These are phyloP conservation scores for Jackrogersella multiformis DNA, from an alignment of 495 filamentous ascomycete genomes.

Conservation along the genomic window DNA sequence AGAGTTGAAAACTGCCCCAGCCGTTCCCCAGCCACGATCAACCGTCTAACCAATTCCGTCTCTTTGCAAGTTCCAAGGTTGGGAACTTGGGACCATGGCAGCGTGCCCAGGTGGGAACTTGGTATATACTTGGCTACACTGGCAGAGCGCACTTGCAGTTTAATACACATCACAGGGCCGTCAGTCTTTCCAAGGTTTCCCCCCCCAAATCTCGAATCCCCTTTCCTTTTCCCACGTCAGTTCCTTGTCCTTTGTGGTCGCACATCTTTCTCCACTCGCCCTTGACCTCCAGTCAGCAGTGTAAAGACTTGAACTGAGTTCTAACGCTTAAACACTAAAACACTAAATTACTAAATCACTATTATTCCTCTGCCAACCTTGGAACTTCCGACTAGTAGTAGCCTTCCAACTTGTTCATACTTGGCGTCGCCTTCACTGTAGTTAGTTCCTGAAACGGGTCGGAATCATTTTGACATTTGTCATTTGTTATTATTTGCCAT, in stretches of 20 bases:
- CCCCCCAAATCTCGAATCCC: constrained; percentile 26
- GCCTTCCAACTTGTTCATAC: constrained; percentile 28
- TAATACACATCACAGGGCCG: constrained; percentile 27
- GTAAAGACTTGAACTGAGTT: constrained; percentile 29
- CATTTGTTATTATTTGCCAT: no score
- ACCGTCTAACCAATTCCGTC: constrained; percentile 26
- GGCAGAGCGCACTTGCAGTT: not conserved
- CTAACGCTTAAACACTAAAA: constrained; percentile 25
- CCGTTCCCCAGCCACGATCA: constrained; percentile 30
- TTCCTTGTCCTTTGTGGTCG: constrained; percentile 30
- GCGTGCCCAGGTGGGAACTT: no score
- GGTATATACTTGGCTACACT: not conserved
- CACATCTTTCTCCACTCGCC: constrained; percentile 32
- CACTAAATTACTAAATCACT: no score
- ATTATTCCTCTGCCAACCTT: constrained; percentile 34
- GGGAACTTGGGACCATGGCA: constrained; percentile 1
- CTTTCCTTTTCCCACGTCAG: constrained; percentile 7
- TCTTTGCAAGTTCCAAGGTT: no score
- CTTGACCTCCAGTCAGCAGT: no score
- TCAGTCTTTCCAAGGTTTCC: constrained; percentile 11
- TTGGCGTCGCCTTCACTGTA: constrained; percentile 8
- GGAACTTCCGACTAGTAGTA: no score
- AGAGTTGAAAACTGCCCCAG: constrained; percentile 30
- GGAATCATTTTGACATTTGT: constrained; percentile 24
- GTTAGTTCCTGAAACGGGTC: constrained; percentile 8